Evolutionary conservation across 768 basidiomycete genomes (phyloP).

Genomic region (Tremella fuciformis): DNA sequence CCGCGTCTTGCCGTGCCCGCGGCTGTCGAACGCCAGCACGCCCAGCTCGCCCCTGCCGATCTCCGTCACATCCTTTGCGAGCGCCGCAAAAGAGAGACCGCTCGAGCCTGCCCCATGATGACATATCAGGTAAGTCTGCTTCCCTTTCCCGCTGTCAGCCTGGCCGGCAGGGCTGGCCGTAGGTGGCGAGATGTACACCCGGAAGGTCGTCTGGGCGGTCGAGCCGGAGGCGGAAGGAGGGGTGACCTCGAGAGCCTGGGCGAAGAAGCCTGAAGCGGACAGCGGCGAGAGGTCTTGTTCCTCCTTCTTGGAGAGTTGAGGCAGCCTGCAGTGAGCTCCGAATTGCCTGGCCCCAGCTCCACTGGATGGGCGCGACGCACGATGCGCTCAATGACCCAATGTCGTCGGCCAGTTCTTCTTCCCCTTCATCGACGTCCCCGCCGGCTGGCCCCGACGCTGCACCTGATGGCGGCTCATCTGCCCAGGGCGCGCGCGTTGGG

Average conservation of each 20-base stretch:
- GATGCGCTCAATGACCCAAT: constrained; percentile 58
- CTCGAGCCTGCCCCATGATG: constrained; percentile 97
- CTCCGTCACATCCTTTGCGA: constrained; percentile 73
- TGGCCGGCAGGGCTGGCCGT: constrained; percentile 31
- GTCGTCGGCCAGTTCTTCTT: constrained; percentile 68
- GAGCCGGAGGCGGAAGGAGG: constrained; percentile 57
- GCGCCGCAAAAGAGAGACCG: constrained; percentile 81
- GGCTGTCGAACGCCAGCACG: constrained; percentile 73
- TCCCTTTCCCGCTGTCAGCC: constrained; percentile 7
- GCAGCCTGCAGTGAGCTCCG: constrained; percentile 3
- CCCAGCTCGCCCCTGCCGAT: constrained; percentile 70
- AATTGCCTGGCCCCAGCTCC: too few species aligned
- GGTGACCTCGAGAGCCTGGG: constrained; percentile 71
- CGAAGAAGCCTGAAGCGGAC: constrained; percentile 72
- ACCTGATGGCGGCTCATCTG: constrained; percentile 6
- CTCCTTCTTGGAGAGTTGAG: constrained; percentile 16
- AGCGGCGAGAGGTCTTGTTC: constrained; percentile 68
- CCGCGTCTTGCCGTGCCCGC: constrained; percentile 79
- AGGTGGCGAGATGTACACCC: constrained; percentile 81
- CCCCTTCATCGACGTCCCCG: constrained; percentile 56
- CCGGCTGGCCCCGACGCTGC: too few species aligned
- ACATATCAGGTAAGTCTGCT: constrained; percentile 71
- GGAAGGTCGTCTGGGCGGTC: constrained; percentile 59
- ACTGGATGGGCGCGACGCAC: constrained; percentile 16
- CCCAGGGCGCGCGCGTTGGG: constrained; percentile 49